Base-by-base conservation (phyloP, 2,329 filamentous ascomycete species). In the Apiospora phragmitis region DNA sequence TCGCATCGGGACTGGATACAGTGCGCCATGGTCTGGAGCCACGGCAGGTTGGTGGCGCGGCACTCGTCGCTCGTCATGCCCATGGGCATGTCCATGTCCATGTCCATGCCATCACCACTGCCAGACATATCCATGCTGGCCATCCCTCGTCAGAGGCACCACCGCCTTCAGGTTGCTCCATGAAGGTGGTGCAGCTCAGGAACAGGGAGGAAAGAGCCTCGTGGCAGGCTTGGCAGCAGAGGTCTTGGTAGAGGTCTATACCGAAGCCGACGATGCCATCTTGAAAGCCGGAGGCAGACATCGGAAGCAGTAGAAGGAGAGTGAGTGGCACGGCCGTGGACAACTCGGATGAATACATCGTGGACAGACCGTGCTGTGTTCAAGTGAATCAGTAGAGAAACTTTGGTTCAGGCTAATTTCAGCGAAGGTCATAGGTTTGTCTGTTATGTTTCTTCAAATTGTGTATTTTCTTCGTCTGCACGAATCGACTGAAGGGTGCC, bases 231-330 rank as follows among this genome's bases (percentile, higher is more conserved):
- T 74, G 74, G 68, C 72, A 76, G 67, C 78, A 80, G 4, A 74
- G 69, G 7, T 76, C 75, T n/a, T 70, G 67, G 69, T 76, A 80
- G 71, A 78, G 69, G 24, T 73, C 71, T n/a, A 78, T 77, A 1
- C 77, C 78, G 65, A 74, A 77, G 38, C 78, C 78, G 38, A 80
- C 75, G 38, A 77, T 74, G 24, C 77, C 77, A 5, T 67, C 21
- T 45, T 67, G 55, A 11, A 62, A 62, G 18, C 32, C 29, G 1
- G 14, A 14, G 18, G 55, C 21, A 6, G 32, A 21, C 6, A 11
- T 8, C 1, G 32, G 55, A 1, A 62, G 18, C 3, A 24, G 55
- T 4, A 38, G 18, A 4, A 55, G 49, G 6, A 62, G 8, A 11
- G 18, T 9, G 0, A n/a, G n/a, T 32, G 55, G 18, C 18, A 21